Percentiles rank a stretch among this genome's conserved stretches.
Conservation (phyloP, 257 asterid species). For the Orobanche coerulescens region DNA sequence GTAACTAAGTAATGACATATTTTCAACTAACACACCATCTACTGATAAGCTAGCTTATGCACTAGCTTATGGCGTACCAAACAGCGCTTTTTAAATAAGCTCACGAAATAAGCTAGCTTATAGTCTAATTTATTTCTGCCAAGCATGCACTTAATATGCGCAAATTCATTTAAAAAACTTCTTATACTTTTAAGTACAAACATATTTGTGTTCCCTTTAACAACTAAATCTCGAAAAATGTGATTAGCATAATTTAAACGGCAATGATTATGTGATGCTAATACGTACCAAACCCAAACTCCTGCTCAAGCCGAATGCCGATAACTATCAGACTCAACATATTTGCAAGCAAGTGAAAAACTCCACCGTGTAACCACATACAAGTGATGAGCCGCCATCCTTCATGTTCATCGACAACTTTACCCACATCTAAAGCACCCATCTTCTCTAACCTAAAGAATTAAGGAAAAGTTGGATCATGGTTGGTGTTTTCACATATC, state of each 20-base stretch:
- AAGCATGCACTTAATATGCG: neutral
- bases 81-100: too few species aligned
- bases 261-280: neutral
- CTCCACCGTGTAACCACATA: constrained; percentile 89
- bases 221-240: neutral
- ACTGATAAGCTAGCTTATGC: too few species aligned
- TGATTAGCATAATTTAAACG: neutral
- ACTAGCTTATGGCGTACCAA: too few species aligned
- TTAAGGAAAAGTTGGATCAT: constrained; percentile 1
- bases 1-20: neutral
- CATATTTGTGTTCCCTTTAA: neutral
- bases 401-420: constrained; percentile 64
- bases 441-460: constrained; percentile 46
- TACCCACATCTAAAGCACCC: constrained; percentile 80
- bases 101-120: too few species aligned
- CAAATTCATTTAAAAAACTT: neutral
- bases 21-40: too few species aligned
- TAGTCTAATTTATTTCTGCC: too few species aligned
- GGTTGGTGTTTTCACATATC: neutral
- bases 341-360: constrained; percentile 81
- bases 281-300: constrained; percentile 78
- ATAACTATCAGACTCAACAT: constrained; percentile 78
- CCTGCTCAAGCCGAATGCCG: constrained; percentile 89
- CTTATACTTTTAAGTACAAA: neutral
- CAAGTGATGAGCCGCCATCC: constrained; percentile 92